Conservation (phyloP, 495 filamentous ascomycete species). For the Hypoxylon intermedium region DNA sequence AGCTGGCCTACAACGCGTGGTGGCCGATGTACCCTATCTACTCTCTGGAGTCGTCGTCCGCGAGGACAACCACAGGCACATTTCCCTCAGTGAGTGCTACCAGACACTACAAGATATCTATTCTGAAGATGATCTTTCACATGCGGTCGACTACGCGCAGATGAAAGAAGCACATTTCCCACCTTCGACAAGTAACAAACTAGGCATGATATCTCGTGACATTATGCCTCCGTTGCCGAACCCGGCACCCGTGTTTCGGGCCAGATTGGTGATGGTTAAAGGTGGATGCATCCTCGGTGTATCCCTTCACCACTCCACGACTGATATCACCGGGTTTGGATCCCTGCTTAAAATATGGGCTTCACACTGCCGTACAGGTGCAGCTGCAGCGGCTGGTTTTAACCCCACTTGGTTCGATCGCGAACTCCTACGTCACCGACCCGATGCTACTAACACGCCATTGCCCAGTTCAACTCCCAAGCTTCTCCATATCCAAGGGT, state of each 20-base stretch:
- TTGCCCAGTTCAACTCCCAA: conserved; percentile 14
- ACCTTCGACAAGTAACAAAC: conserved; percentile 25
- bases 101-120: conserved; percentile 34
- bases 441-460: background rate
- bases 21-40: conserved; percentile 38
- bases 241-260: conserved; percentile 37
- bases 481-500: conserved; percentile 23
- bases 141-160: conserved; percentile 25
- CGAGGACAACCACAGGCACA: conserved; percentile 17
- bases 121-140: conserved; percentile 25
- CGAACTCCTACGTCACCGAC: background rate
- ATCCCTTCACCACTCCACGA: conserved; percentile 39
- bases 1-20: conserved; percentile 19
- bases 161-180: conserved; percentile 32
- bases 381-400: conserved; percentile 24
- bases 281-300: conserved; percentile 37
- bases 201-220: conserved; percentile 27
- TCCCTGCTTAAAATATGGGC: conserved; percentile 42
- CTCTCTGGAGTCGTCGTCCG: conserved; percentile 31
- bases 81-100: conserved; percentile 22
- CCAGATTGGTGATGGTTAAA: conserved; percentile 30
- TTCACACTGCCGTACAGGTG: conserved; percentile 29
- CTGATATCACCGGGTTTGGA: conserved; percentile 41
- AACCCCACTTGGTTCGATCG: conserved; percentile 33
- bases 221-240: conserved; percentile 25